A percentile compares a stretch with the other conserved stretches of the same genome.
phyloP scores from a whole-genome alignment of 345 rosid species.

The Lepidium africanum region DNA sequence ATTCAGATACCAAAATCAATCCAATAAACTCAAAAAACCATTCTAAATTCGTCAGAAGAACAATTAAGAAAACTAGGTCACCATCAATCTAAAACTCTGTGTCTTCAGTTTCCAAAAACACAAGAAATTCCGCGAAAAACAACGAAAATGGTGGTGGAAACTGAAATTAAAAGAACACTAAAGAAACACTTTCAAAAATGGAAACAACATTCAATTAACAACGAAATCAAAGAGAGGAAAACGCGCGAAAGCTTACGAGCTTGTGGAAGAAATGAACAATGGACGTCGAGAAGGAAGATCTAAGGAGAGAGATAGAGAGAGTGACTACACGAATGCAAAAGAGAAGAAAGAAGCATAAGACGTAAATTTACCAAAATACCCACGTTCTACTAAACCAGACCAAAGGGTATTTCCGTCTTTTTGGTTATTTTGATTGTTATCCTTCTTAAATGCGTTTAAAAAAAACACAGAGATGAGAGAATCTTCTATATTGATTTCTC shows the following conservation, averaged over 20 bases:
- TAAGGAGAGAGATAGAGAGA: background rate
- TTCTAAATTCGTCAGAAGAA: background rate
- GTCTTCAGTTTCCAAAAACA: background rate
- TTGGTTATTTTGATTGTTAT: too few relatives aligned
- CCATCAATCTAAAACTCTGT: background rate
- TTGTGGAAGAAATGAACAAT: background rate
- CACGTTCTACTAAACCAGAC: background rate
- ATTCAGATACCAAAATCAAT: slow-evolving; percentile 1
- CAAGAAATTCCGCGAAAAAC: background rate
- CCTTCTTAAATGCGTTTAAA: background rate
- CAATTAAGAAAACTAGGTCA: background rate
- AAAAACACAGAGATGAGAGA: background rate
- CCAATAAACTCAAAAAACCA: background rate
- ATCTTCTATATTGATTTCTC: background rate
- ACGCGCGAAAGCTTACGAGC: slow-evolving; percentile 22
- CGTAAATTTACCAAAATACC: background rate
- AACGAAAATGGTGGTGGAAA: background rate
- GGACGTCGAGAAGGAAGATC: background rate
- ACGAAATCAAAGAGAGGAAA: background rate
- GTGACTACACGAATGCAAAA: background rate
- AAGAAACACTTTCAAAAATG: background rate
- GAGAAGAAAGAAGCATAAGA: background rate
- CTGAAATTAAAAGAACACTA: background rate
- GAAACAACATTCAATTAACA: background rate
- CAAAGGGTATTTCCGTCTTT: slow-evolving; percentile 1